Percentiles rank a stretch among this genome's conserved stretches.
These are phyloP conservation scores for Neurospora crassa DNA, from an alignment of 2,329 filamentous ascomycete species.

Conservation along the genomic window DNA sequence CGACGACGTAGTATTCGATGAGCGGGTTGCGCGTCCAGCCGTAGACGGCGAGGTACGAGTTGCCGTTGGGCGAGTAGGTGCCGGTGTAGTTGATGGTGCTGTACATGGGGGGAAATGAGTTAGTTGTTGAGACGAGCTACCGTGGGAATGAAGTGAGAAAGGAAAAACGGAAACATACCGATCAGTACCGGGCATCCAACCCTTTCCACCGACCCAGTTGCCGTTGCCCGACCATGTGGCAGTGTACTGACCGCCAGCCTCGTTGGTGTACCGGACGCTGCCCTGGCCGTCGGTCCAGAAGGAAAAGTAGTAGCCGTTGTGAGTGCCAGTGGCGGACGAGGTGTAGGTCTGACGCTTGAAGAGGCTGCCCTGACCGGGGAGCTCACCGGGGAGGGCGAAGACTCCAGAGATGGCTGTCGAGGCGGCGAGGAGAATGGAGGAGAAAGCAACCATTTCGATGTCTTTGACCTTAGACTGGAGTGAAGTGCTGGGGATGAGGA, in stretches of 20 bases:
- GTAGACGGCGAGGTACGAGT: constrained; percentile 37
- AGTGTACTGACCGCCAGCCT: constrained; percentile 38
- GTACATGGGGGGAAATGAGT: neutral
- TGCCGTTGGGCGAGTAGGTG: constrained; percentile 35
- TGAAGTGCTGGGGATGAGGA: neutral
- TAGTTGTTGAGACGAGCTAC: neutral
- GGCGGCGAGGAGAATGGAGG: constrained; percentile 27
- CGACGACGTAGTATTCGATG: constrained; percentile 26
- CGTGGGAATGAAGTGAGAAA: too few species aligned
- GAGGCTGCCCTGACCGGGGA: constrained; percentile 20
- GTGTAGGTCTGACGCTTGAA: constrained; percentile 28
- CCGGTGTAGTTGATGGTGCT: constrained; percentile 41
- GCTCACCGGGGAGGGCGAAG: constrained; percentile 28
- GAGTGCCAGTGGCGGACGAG: constrained; percentile 37
- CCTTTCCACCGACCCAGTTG: constrained; percentile 41
- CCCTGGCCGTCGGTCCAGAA: constrained; percentile 49
- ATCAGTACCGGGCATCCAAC: constrained; percentile 33
- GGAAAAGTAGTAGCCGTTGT: constrained; percentile 51
- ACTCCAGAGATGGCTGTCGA: constrained; percentile 22
- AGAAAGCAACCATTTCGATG: constrained; percentile 30
- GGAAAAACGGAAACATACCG: constrained; percentile 17
- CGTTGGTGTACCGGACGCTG: constrained; percentile 45
- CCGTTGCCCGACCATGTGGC: constrained; percentile 38
- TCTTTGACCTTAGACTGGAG: neutral
- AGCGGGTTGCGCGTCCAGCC: constrained; percentile 25